These are phyloP conservation scores for Hyaloscypha finlandica DNA, from an alignment of 495 filamentous ascomycete genomes.

Conservation along the genomic window DNA sequence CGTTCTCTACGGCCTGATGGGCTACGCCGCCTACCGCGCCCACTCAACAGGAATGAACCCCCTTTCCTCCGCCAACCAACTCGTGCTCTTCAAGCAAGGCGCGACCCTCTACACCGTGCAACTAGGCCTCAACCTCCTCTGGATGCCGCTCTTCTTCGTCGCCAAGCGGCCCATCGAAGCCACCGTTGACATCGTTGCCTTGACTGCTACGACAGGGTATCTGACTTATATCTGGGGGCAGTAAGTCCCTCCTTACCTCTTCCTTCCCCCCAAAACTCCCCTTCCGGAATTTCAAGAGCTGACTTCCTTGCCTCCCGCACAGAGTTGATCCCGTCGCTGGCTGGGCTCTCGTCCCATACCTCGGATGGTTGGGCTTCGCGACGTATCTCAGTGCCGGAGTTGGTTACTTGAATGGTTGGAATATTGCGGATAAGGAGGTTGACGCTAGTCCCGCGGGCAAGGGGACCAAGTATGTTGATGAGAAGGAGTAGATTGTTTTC, in stretches of 20 bases:
- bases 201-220: constrained; percentile 69
- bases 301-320: background rate
- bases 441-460: constrained; percentile 30
- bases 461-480: constrained; percentile 41
- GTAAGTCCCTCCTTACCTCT: too few relatives aligned
- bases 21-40: constrained; percentile 77
- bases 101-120: constrained; percentile 81
- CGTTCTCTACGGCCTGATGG: constrained; percentile 82
- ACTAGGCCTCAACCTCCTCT: constrained; percentile 78
- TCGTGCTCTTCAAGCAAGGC: constrained; percentile 52
- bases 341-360: constrained; percentile 66
- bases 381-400: constrained; percentile 74
- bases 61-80: constrained; percentile 35
- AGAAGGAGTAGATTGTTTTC: constrained; percentile 32
- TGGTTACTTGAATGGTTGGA: constrained; percentile 78
- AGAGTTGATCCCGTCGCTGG: constrained; percentile 69
- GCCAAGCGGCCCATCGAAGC: constrained; percentile 69
- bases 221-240: constrained; percentile 70
- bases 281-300: too few relatives aligned
- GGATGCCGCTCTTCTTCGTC: constrained; percentile 94
- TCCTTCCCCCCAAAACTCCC: too few relatives aligned
- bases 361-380: constrained; percentile 78
- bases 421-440: constrained; percentile 51
- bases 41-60: constrained; percentile 58
- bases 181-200: constrained; percentile 70